Percentiles rank a stretch among this genome's conserved stretches.
phyloP scores from a whole-genome alignment of 1,139 yeast species.

The Sporopachydermia cereana region DNA sequence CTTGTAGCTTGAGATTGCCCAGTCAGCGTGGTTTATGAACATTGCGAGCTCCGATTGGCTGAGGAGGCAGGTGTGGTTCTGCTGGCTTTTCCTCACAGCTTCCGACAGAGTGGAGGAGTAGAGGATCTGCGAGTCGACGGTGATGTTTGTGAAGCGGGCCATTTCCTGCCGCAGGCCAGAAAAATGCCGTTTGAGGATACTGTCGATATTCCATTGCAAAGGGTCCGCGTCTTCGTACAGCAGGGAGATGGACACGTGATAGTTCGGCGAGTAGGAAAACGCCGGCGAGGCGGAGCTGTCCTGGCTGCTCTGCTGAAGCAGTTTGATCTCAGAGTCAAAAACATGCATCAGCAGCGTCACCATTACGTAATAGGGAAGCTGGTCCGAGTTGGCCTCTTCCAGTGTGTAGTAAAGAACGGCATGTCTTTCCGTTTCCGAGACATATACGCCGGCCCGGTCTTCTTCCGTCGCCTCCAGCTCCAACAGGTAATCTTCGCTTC shows the following conservation, averaged over 20 bases:
- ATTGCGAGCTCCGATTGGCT: slow-evolving; percentile 43
- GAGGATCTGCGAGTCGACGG: slow-evolving; percentile 70
- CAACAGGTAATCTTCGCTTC: slow-evolving; percentile 20
- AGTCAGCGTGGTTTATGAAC: slow-evolving; percentile 65
- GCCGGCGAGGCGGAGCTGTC: slow-evolving; percentile 21
- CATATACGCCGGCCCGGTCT: slow-evolving; percentile 20
- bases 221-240: slow-evolving; percentile 43
- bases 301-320: slow-evolving; percentile 13
- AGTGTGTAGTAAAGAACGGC: slow-evolving; percentile 38
- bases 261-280: slow-evolving; percentile 48
- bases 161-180: slow-evolving; percentile 32
- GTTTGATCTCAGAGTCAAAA: slow-evolving; percentile 35
- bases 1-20: slow-evolving; percentile 44
- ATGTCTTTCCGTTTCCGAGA: slow-evolving; percentile 27
- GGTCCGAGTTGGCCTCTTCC: slow-evolving; percentile 40
- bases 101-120: slow-evolving; percentile 40
- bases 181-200: slow-evolving; percentile 32
- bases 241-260: slow-evolving; percentile 58
- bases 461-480: slow-evolving; percentile 20
- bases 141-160: slow-evolving; percentile 49
- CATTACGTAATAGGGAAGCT: slow-evolving; percentile 48
- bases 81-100: not conserved
- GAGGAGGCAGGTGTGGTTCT: slow-evolving; percentile 26
- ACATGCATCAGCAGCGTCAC: slow-evolving; percentile 46
- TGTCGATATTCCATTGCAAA: slow-evolving; percentile 45